phyloP scores from a whole-genome alignment of 768 basidiomycete species.

The Tremella yokohamensis region DNA sequence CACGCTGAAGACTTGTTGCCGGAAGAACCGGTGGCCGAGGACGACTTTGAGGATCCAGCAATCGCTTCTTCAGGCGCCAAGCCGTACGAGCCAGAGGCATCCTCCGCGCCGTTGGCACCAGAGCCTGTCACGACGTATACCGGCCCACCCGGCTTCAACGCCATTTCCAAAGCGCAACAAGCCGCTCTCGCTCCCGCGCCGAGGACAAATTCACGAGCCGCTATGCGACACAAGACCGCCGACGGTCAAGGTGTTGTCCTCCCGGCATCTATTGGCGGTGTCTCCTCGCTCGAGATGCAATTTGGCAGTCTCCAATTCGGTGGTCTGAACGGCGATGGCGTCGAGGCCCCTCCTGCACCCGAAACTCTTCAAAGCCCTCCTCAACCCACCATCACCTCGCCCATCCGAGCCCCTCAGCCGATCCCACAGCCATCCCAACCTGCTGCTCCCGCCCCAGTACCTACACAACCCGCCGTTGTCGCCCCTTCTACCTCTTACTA shows the following conservation, averaged over 20 bases:
- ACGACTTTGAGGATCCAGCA: conserved; percentile 39
- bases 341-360: conserved; percentile 33
- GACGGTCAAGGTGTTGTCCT: conserved; percentile 52
- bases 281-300: conserved; percentile 49
- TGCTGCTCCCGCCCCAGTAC: conserved; percentile 11
- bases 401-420: conserved; percentile 18
- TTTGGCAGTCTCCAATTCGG: conserved; percentile 52
- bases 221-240: conserved; percentile 43
- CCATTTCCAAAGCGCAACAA: conserved; percentile 24
- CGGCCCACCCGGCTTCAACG: conserved; percentile 51
- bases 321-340: conserved; percentile 41
- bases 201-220: conserved; percentile 45
- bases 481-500: conserved; percentile 8
- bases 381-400: conserved; percentile 27
- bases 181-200: conserved; percentile 23
- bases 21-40: conserved; percentile 14
- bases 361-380: conserved; percentile 27
- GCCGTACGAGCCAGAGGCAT: conserved; percentile 24
- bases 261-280: conserved; percentile 27
- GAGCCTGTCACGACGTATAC: conserved; percentile 48
- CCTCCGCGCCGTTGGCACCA: conserved; percentile 25
- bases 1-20: conserved; percentile 12
- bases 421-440: conserved; percentile 22
- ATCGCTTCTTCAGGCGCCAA: conserved; percentile 39
- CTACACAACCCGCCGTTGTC: conserved; percentile 12